Evolutionary conservation across 2,329 filamentous ascomycete genomes (phyloP).

Genomic region (Kalmusia sp.): DNA sequence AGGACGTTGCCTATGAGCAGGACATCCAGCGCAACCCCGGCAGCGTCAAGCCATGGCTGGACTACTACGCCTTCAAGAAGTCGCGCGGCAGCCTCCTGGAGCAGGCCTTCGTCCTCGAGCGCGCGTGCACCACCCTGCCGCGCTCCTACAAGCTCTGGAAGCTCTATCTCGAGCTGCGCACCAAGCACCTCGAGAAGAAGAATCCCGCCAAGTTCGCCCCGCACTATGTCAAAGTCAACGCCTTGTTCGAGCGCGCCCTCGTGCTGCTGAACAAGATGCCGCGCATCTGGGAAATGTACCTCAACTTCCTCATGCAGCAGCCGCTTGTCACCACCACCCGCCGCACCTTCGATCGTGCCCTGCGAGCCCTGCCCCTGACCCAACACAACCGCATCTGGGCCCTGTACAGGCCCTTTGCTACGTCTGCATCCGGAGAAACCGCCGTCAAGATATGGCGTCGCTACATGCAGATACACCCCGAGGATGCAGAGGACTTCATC

Average conservation of each 20-base stretch:
- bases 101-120: conserved; percentile 86
- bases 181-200: conserved; percentile 79
- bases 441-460: conserved; percentile 92
- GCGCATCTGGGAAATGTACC: conserved; percentile 96
- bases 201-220: conserved; percentile 80
- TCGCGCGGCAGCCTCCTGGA: conserved; percentile 85
- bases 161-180: conserved; percentile 88
- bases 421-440: conserved; percentile 86
- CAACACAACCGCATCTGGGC: conserved; percentile 97
- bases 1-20: conserved; percentile 96
- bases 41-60: conserved; percentile 91
- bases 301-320: conserved; percentile 87
- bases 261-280: conserved; percentile 99
- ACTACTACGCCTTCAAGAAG: conserved; percentile 89
- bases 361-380: conserved; percentile 89
- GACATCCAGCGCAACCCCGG: conserved; percentile 86
- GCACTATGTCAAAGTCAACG: conserved; percentile 93
- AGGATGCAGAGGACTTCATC: conserved; percentile 94
- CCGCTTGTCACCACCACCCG: conserved; percentile 89
- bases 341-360: conserved; percentile 87
- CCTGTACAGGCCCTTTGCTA: conserved; percentile 88
- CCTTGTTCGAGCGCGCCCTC: conserved; percentile 89
- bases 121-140: conserved; percentile 87
- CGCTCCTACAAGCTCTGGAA: conserved; percentile 99
- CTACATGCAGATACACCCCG: conserved; percentile 97